Base-by-base conservation (phyloP, 352 stramenopile genomes). In the Phytophthora boehmeriae region DNA sequence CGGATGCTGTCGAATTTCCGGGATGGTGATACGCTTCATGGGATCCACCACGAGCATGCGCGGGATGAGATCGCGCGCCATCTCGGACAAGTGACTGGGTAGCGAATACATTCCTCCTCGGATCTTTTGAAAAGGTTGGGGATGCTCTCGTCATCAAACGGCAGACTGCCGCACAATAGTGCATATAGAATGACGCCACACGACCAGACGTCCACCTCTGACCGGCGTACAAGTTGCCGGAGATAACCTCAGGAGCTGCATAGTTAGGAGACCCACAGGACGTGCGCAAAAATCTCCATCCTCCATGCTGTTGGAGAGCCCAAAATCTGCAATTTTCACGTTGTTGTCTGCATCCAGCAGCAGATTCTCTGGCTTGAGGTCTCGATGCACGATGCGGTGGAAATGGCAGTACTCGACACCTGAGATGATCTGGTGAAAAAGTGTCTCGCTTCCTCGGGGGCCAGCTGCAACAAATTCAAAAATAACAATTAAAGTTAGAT, bases 281-380 rank as follows among this genome's bases (percentile, higher is more conserved):
- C 45, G 98, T 99, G 39, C 95, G 88, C 56, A 99, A 66, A 99
- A 99, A 49, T 99, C 96, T 54, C 98, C 98, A 75, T 99, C 98
- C 25, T 96, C 77, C 89, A 99, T 99, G 44, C 98, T 84, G 75
- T 99, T 99, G 17, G 93, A 98, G 10, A 99, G 86, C 19, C 98
- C 98, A 81, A 99, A 99, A 73, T 99, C 98, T 9, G 97, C 98
- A 76, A 99, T 99, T 75, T 99, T 99, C 68, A 99, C 97, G 73
- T 99, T 99, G 65, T 99, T 98, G 70, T 99, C 97, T 8, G 90
- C 93, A 76, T 99, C 97, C 28, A 99, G 74, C 43, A 99, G 81
- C 45, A 99, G 67, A 73, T 99, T 99, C 51, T 99, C 96, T 4
- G 97, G 97, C 73, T 99, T 99, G 32, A 99, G 81, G 78, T 99